Percentiles rank a stretch among this genome's conserved stretches.
These are phyloP conservation scores for Neofusicoccum cordaticola DNA, from an alignment of 2,329 filamentous ascomycete genomes.

Conservation along the genomic window DNA sequence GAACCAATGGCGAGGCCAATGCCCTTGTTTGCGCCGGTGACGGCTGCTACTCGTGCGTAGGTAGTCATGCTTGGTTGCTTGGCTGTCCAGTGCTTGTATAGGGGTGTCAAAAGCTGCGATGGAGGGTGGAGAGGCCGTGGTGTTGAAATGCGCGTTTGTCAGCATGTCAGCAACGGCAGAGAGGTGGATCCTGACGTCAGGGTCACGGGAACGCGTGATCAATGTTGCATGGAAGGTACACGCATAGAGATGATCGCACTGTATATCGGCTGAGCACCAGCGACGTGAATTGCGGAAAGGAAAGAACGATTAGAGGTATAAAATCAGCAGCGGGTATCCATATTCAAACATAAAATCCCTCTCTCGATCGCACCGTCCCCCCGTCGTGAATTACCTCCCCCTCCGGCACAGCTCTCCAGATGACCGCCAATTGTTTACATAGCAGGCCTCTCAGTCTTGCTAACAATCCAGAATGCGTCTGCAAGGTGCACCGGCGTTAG, in stretches of 20 bases:
- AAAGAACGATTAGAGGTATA: too few species aligned
- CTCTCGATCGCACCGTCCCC: background rate
- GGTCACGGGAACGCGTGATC: background rate
- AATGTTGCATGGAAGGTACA: background rate
- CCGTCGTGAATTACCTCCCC: background rate
- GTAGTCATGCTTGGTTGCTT: constrained; percentile 23
- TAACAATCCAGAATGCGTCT: constrained; percentile 29
- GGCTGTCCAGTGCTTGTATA: background rate
- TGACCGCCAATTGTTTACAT: background rate
- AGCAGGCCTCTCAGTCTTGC: constrained; percentile 15
- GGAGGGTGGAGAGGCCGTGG: background rate
- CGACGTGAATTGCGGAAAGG: too few species aligned
- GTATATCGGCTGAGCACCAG: too few species aligned
- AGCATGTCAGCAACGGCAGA: background rate
- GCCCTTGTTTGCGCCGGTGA: constrained; percentile 56
- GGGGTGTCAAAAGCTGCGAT: background rate
- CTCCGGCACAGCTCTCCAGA: background rate
- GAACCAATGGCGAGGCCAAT: constrained; percentile 50
- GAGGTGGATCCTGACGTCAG: background rate
- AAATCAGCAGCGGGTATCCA: constrained; percentile 1
- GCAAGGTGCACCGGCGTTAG: background rate
- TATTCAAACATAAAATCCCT: background rate
- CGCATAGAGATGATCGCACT: too few species aligned
- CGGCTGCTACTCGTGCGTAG: constrained; percentile 46
- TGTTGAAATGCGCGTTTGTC: background rate